phyloP scores from a whole-genome alignment of 73 alveolate genomes.

The Blepharisma stoltei region DNA sequence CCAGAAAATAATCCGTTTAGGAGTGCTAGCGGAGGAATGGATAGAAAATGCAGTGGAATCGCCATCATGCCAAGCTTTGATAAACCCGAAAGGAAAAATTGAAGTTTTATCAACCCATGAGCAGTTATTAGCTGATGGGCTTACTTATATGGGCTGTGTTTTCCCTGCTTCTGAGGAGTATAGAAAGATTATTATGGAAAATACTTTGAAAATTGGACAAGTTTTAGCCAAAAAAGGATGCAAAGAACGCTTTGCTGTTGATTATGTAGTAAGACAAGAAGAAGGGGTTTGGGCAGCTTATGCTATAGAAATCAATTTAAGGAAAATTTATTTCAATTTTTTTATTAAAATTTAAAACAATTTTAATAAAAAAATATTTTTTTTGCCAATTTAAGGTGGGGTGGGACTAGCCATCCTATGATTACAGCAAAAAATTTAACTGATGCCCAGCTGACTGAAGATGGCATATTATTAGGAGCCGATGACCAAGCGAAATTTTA shows the following conservation, averaged over 20 bases:
- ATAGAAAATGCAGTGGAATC: background rate
- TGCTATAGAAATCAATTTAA: background rate
- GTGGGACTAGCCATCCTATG: conserved; percentile 19
- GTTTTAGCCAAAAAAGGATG: conserved; percentile 13
- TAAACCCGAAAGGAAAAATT: background rate
- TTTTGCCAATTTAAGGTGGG: background rate
- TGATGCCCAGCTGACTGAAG: background rate
- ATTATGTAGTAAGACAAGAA: background rate
- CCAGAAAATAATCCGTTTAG: background rate
- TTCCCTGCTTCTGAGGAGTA: conserved; percentile 11
- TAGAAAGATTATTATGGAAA: background rate
- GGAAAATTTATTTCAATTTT: too few relatives aligned
- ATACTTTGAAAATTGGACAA: background rate
- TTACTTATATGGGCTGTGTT: background rate
- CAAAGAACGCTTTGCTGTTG: conserved; percentile 1
- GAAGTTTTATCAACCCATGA: conserved; percentile 3
- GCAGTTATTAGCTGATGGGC: background rate
- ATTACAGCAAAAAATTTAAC: background rate
- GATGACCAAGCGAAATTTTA: conserved; percentile 4
- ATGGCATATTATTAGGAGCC: background rate
- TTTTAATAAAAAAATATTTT: too few relatives aligned
- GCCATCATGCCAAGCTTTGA: background rate
- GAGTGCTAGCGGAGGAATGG: conserved; percentile 8
- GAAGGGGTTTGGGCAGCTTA: background rate
- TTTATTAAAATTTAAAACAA: too few relatives aligned